These are phyloP conservation scores for Xylaria sp. DNA, from an alignment of 2,329 filamentous ascomycete species.

Conservation along the genomic window DNA sequence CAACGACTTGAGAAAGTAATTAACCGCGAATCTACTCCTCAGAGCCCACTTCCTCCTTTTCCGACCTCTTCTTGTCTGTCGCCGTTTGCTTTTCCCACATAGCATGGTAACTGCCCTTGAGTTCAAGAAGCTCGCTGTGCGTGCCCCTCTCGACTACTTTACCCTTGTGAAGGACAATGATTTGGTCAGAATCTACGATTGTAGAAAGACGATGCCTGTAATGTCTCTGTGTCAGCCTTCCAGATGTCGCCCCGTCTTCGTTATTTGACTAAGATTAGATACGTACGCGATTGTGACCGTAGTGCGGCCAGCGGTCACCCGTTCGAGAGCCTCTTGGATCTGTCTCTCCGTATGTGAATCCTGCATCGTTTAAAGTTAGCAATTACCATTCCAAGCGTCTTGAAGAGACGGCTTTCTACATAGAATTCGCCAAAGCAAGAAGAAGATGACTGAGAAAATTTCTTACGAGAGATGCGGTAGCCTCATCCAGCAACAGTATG, in stretches of 20 bases:
- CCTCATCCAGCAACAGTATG: slow-evolving; percentile 76
- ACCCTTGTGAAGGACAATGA: slow-evolving; percentile 64
- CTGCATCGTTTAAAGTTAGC: background rate
- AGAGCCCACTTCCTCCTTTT: slow-evolving; percentile 28
- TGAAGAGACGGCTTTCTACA: background rate
- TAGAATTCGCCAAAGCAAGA: background rate
- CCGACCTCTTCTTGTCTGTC: slow-evolving; percentile 51
- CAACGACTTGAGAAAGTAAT: slow-evolving; percentile 1
- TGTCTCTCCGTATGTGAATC: slow-evolving; percentile 69
- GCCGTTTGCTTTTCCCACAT: slow-evolving; percentile 65
- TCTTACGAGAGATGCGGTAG: slow-evolving; percentile 69
- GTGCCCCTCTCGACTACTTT: slow-evolving; percentile 62
- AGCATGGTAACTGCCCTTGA: slow-evolving; percentile 59
- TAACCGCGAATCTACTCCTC: slow-evolving; percentile 30
- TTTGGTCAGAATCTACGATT: slow-evolving; percentile 64
- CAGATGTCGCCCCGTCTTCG: background rate
- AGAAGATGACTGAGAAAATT: background rate
- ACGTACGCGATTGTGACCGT: slow-evolving; percentile 63
- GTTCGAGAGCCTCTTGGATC: slow-evolving; percentile 64
- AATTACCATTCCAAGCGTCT: background rate
- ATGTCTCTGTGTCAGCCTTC: slow-evolving; percentile 11
- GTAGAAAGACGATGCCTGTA: slow-evolving; percentile 66
- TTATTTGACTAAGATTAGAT: background rate
- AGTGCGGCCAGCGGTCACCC: slow-evolving; percentile 59
- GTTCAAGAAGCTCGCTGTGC: slow-evolving; percentile 58